Evolutionary conservation across 2,329 filamentous ascomycete species (phyloP).

Genomic region (Cladosporium cucumerinum): DNA sequence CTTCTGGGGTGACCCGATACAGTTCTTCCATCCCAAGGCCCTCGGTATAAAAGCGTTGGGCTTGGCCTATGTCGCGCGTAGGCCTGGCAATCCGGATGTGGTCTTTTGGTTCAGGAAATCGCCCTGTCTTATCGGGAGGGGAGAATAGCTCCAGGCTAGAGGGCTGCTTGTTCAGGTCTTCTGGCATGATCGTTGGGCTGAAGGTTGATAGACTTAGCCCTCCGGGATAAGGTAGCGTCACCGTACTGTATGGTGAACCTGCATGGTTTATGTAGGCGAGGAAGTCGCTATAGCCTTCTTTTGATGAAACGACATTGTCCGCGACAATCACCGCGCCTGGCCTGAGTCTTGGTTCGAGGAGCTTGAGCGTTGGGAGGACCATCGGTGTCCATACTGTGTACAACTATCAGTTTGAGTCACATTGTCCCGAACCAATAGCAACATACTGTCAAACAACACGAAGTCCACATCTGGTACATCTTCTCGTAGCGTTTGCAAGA

Average conservation of each 20-base stretch:
- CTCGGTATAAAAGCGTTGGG: not conserved
- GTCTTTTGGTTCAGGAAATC: not conserved
- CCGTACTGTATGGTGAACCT: conserved; percentile 48
- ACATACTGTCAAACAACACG: conserved; percentile 59
- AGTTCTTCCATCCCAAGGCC: conserved; percentile 1
- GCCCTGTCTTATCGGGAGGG: not conserved
- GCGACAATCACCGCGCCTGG: conserved; percentile 48
- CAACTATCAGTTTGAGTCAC: not conserved
- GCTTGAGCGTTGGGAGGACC: conserved; percentile 51
- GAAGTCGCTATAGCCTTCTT: conserved; percentile 47
- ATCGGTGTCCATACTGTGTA: conserved; percentile 55
- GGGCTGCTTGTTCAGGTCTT: not conserved
- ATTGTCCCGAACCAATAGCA: no score
- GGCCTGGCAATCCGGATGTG: conserved; percentile 3
- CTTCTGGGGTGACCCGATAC: not conserved
- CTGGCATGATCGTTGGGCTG: not conserved
- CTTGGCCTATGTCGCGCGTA: not conserved
- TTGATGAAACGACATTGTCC: conserved; percentile 48
- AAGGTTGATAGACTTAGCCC: conserved; percentile 44
- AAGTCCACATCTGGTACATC: conserved; percentile 54
- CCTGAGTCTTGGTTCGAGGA: conserved; percentile 46
- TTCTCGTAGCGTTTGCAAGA: conserved; percentile 54
- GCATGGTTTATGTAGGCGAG: conserved; percentile 45
- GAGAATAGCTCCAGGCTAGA: not conserved
- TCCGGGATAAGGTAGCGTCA: conserved; percentile 49